Evolutionary conservation across 2,329 filamentous ascomycete genomes (phyloP).

Genomic region (Aspergillus sojae): DNA sequence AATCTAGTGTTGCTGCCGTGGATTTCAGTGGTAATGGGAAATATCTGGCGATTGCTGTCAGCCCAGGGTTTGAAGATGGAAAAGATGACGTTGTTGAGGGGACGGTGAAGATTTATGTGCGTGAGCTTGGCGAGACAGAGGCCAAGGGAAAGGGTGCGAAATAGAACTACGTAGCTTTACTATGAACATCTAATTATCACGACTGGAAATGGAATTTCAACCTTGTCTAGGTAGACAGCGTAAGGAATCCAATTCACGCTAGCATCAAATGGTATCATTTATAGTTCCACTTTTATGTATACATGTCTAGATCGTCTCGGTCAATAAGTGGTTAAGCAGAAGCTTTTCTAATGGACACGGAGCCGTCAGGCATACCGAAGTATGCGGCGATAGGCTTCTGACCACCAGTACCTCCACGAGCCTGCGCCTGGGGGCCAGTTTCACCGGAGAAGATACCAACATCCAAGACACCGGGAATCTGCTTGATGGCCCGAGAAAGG

Average conservation of each 20-base stretch:
- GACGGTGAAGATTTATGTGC: constrained; percentile 73
- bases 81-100: constrained; percentile 76
- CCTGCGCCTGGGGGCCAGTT: constrained; percentile 71
- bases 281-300: constrained; percentile 11
- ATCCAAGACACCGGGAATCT: constrained; percentile 84
- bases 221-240: neutral
- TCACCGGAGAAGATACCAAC: constrained; percentile 86
- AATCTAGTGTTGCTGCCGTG: constrained; percentile 75
- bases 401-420: constrained; percentile 65
- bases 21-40: constrained; percentile 77
- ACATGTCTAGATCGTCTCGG: neutral
- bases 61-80: constrained; percentile 85
- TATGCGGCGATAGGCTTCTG: constrained; percentile 94
- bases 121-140: constrained; percentile 84
- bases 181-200: constrained; percentile 16
- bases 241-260: constrained; percentile 13
- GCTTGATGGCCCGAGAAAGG: constrained; percentile 74
- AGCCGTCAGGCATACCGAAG: constrained; percentile 84
- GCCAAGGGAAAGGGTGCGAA: constrained; percentile 82
- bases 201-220: constrained; percentile 11
- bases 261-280: constrained; percentile 24
- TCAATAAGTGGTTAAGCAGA: constrained; percentile 13
- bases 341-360: constrained; percentile 60
- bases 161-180: constrained; percentile 36
- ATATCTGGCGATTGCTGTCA: constrained; percentile 77